Conservation (phyloP, 345 rosid genomes). For the Hevea brasiliensis region DNA sequence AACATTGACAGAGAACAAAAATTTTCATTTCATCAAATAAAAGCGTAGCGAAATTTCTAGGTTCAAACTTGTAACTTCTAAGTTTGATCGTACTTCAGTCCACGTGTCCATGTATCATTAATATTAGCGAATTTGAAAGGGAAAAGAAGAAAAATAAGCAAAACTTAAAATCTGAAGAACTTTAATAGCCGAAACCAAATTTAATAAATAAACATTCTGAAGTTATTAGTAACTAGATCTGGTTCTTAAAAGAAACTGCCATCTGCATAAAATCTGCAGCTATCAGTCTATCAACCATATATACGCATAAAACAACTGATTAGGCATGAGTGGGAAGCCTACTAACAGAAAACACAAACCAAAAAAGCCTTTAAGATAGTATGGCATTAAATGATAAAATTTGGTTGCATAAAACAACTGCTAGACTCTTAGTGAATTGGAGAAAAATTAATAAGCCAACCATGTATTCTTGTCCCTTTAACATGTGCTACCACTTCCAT, state of each 20-base stretch:
- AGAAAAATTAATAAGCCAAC: not conserved
- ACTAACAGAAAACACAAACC: not conserved
- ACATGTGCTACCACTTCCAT: not conserved
- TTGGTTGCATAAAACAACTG: not conserved
- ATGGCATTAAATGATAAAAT: not conserved
- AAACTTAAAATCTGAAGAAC: not conserved
- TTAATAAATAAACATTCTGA: not conserved
- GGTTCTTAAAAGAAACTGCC: not conserved
- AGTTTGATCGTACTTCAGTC: no score
- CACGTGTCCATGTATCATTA: no score
- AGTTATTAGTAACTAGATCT: not conserved
- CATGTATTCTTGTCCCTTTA: no score
- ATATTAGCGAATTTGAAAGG: not conserved
- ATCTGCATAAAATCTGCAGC: not conserved
- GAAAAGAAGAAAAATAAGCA: not conserved
- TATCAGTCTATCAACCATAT: not conserved
- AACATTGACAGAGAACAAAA: not conserved
- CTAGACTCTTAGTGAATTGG: not conserved
- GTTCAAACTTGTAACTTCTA: not conserved
- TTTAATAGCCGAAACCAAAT: constrained; percentile 3
- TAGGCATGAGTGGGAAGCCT: not conserved
- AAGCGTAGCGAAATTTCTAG: not conserved
- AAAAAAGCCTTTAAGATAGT: not conserved
- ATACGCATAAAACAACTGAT: not conserved
- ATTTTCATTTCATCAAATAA: not conserved